A percentile compares a stretch with the other conserved stretches of the same genome.
Evolutionary conservation across 306 rosid genomes (phyloP).

Genomic region (Prinsepia uniflora): DNA sequence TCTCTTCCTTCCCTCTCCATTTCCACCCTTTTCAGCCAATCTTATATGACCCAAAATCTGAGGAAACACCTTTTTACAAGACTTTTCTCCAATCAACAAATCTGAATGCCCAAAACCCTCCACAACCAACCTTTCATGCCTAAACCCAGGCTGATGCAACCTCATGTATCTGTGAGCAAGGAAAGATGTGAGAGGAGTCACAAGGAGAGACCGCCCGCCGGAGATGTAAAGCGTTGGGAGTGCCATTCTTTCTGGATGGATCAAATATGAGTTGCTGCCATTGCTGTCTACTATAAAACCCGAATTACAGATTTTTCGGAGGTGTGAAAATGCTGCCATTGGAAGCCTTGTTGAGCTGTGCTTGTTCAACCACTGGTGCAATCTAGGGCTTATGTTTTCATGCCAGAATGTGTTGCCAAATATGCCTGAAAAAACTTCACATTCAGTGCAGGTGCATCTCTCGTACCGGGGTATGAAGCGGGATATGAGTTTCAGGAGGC

Average conservation of each 20-base stretch:
- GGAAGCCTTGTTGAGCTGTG: conserved; percentile 28
- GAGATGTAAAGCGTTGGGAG: conserved; percentile 31
- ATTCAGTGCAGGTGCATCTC: conserved; percentile 34
- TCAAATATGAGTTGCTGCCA: conserved; percentile 28
- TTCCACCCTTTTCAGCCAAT: conserved; percentile 11
- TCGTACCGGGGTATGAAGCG: conserved; percentile 26
- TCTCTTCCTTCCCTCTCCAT: conserved; percentile 7
- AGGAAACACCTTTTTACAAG: conserved; percentile 29
- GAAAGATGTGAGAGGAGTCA: conserved; percentile 31
- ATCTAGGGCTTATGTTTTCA: conserved; percentile 23
- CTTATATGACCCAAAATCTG: conserved; percentile 25
- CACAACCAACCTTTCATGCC: conserved; percentile 31
- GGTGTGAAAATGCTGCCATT: conserved; percentile 35
- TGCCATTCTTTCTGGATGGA: conserved; percentile 34
- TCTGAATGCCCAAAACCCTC: conserved; percentile 38
- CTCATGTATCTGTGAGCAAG: conserved; percentile 38
- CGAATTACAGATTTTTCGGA: conserved; percentile 26
- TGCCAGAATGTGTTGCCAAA: conserved; percentile 35
- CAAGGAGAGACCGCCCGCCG: conserved; percentile 25
- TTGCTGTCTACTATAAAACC: conserved; percentile 27
- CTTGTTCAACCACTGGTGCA: conserved; percentile 32
- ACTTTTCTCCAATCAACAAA: conserved; percentile 35
- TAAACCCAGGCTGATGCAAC: conserved; percentile 32
- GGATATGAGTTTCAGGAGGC: conserved; percentile 25
- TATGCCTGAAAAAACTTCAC: conserved; percentile 34